Base-by-base conservation (phyloP, 1,284 basidiomycete species). In the Cutaneotrichosporon sp. region DNA sequence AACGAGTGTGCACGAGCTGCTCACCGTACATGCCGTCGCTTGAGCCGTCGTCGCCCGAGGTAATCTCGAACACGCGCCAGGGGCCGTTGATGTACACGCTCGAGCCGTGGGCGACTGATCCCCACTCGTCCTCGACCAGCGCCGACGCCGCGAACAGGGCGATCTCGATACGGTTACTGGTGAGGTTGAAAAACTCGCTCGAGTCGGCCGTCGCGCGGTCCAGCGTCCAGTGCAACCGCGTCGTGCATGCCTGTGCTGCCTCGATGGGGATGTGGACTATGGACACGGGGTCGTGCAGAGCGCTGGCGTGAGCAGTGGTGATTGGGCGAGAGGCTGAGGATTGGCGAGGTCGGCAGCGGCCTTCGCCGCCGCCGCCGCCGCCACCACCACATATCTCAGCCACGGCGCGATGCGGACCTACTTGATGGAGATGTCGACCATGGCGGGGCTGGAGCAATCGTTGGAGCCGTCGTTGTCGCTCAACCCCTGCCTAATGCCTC, bases 31-130 rank as follows among this genome's bases (percentile, higher is more conserved):
- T 67, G 10, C 59, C 60, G 8, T 26, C 55, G 20, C 43, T 41
- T 14, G 51, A 56, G 26, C 65, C 63, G 30, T 60, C 49, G 48
- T 72, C 70, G 0, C 68, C 69, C 12, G 66, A 67, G 5, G 60
- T 61, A 23, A 73, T 69, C 55, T 73, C 68, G 47, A 70, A 73
- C 9, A 70, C 69, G n/a, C 68, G 54, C 70, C 70, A 73, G 8
- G 54, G 59, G 4, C 58, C 58, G 52, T 64, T 69, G 52, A 71
- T 62, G 23, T 58, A 54, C 7, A 73, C 59, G 2, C 60, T 57
- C 20, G 38, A 34, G 17, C 64, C 55, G 33, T 41, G 35, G 23
- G 53, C 36, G 15, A 17, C 34, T 13, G 47, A 34, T 9, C 46
- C 49, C 70, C 70, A 73, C 51, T 68, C 63, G 15, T 52, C 52